A percentile compares a stretch with the other conserved stretches of the same genome.
Evolutionary conservation across 352 stramenopile species (phyloP).

Genomic region (Phytophthora sp.): DNA sequence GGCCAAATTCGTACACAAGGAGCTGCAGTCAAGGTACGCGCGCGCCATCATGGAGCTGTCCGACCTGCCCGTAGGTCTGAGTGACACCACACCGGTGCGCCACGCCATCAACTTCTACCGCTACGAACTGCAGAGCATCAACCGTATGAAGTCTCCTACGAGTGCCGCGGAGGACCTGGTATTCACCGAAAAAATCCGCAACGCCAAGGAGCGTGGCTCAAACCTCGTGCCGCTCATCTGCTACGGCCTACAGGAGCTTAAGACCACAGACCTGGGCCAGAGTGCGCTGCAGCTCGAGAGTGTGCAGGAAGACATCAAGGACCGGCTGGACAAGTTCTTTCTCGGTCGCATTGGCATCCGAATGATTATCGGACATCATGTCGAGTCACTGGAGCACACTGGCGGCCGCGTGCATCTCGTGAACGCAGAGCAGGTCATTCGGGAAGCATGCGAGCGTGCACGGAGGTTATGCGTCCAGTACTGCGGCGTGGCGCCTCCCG

Average conservation of each 20-base stretch:
- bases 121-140: slow-evolving; percentile 56
- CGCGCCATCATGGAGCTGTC: slow-evolving; percentile 72
- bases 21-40: slow-evolving; percentile 73
- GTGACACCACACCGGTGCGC: slow-evolving; percentile 58
- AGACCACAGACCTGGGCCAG: slow-evolving; percentile 54
- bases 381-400: slow-evolving; percentile 58
- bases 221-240: slow-evolving; percentile 81
- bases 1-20: slow-evolving; percentile 72
- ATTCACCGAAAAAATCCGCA: slow-evolving; percentile 64
- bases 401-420: slow-evolving; percentile 70
- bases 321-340: slow-evolving; percentile 97
- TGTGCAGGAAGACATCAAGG: slow-evolving; percentile 72
- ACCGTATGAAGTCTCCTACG: slow-evolving; percentile 42
- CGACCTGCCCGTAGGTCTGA: slow-evolving; percentile 68
- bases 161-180: slow-evolving; percentile 53
- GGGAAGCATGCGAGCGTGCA: slow-evolving; percentile 54
- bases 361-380: slow-evolving; percentile 95
- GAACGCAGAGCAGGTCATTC: slow-evolving; percentile 63
- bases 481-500: slow-evolving; percentile 52
- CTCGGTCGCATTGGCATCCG: slow-evolving; percentile 98
- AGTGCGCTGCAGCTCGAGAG: slow-evolving; percentile 57
- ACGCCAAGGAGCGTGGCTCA: slow-evolving; percentile 56
- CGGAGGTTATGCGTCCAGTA: slow-evolving; percentile 55
- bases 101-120: slow-evolving; percentile 70
- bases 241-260: slow-evolving; percentile 66